phyloP scores from a whole-genome alignment of 2,329 filamentous ascomycete genomes.

The Aquanectria penicillioides region DNA sequence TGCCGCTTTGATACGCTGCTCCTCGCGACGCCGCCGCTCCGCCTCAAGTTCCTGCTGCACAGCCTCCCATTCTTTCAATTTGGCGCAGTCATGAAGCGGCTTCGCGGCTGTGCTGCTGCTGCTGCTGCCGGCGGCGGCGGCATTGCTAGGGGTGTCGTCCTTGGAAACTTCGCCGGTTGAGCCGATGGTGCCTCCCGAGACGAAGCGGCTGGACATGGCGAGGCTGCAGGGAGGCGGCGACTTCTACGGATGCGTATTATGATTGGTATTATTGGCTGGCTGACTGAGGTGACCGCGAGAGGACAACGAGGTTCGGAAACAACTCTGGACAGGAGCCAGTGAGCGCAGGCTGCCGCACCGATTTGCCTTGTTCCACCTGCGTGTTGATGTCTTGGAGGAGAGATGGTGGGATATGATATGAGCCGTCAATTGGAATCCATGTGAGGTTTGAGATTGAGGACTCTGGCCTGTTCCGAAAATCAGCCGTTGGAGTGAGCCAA shows the following conservation, averaged over 20 bases:
- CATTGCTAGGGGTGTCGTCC: conserved; percentile 29
- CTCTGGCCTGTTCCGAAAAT: conserved; percentile 20
- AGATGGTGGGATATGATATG: conserved; percentile 2
- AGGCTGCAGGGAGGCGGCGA: too few relatives aligned
- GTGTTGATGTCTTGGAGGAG: too few relatives aligned
- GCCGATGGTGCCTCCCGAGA: conserved; percentile 63
- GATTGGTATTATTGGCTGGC: too few relatives aligned
- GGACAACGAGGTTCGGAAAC: too few relatives aligned
- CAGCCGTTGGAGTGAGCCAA: neutral
- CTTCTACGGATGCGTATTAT: too few relatives aligned
- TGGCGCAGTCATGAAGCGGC: conserved; percentile 33
- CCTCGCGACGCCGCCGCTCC: conserved; percentile 64
- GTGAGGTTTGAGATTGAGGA: neutral
- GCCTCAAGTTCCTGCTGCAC: conserved; percentile 73
- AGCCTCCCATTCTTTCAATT: conserved; percentile 66
- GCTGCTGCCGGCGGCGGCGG: neutral
- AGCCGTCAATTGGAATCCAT: neutral
- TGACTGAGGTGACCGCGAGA: too few relatives aligned
- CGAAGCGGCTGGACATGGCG: conserved; percentile 65
- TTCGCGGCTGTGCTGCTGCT: conserved; percentile 10
- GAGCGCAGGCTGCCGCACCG: too few relatives aligned
- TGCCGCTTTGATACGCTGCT: conserved; percentile 56
- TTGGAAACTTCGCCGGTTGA: conserved; percentile 37
- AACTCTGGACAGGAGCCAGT: too few relatives aligned
- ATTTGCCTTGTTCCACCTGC: too few relatives aligned